Conservation (phyloP, 495 filamentous ascomycete genomes). For the Daldinia concentrica region DNA sequence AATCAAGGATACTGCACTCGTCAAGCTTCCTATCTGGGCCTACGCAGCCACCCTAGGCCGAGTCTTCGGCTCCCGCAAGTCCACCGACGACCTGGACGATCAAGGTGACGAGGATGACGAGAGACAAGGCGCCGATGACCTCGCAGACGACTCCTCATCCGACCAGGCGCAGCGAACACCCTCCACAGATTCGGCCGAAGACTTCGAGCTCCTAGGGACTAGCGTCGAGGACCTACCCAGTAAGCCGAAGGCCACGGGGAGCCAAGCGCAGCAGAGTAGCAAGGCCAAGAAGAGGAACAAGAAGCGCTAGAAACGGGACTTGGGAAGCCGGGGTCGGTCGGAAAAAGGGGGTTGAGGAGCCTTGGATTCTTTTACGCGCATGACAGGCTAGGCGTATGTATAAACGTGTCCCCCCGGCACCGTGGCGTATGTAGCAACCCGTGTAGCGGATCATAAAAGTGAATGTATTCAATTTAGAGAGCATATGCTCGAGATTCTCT, state of each 20-base stretch:
- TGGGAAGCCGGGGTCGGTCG: background rate
- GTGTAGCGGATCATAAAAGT: background rate
- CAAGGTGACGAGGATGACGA: constrained; percentile 19
- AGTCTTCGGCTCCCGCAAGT: constrained; percentile 53
- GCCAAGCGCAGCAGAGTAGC: constrained; percentile 41
- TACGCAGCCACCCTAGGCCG: constrained; percentile 67
- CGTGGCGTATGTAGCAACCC: background rate
- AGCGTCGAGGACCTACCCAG: constrained; percentile 54
- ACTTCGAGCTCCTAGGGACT: constrained; percentile 66
- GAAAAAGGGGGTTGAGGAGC: constrained; percentile 4
- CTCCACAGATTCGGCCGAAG: constrained; percentile 61
- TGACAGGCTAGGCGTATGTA: background rate
- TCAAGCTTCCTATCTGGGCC: constrained; percentile 72
- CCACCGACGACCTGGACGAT: constrained; percentile 48
- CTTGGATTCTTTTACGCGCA: constrained; percentile 10
- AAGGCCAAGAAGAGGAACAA: constrained; percentile 56
- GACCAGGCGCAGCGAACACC: constrained; percentile 54
- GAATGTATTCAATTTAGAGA: background rate
- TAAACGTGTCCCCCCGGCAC: background rate
- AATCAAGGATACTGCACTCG: constrained; percentile 73
- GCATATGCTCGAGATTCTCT: background rate
- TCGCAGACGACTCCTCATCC: constrained; percentile 45
- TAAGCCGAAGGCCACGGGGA: constrained; percentile 52
- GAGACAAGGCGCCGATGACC: constrained; percentile 36
- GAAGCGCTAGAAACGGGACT: constrained; percentile 52